These are phyloP conservation scores for Lichenothelia convexa DNA, from an alignment of 495 filamentous ascomycete species.

Conservation along the genomic window DNA sequence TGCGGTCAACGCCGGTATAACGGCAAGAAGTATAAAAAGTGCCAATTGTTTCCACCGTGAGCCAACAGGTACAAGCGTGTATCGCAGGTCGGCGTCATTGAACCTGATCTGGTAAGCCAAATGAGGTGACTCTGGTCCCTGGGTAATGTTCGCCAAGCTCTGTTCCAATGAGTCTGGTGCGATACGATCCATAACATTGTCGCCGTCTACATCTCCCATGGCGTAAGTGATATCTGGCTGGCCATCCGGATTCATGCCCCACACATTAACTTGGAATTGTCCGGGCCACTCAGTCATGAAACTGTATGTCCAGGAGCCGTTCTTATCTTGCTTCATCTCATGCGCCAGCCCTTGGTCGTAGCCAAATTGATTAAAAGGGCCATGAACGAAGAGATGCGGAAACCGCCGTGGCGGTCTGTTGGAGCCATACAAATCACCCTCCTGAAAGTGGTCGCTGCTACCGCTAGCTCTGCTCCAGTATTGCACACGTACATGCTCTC, in stretches of 20 bases:
- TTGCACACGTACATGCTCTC: slow-evolving; percentile 46
- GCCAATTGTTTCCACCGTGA: slow-evolving; percentile 37
- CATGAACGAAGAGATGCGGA: slow-evolving; percentile 48
- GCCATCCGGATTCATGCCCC: slow-evolving; percentile 50
- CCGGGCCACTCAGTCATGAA: slow-evolving; percentile 50
- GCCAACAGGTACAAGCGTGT: slow-evolving; percentile 35
- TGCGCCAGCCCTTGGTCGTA: slow-evolving; percentile 46
- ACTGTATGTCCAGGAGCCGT: slow-evolving; percentile 40
- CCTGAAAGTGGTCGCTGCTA: slow-evolving; percentile 45
- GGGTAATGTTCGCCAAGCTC: slow-evolving; percentile 42
- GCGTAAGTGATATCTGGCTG: slow-evolving; percentile 40
- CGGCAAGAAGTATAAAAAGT: slow-evolving; percentile 36
- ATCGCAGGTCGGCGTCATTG: slow-evolving; percentile 36
- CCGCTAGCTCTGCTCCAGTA: slow-evolving; percentile 49
- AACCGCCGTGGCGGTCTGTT: slow-evolving; percentile 28
- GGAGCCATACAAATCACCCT: slow-evolving; percentile 35
- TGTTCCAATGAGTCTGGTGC: slow-evolving; percentile 39
- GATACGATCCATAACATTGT: slow-evolving; percentile 43
- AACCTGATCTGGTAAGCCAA: slow-evolving; percentile 37
- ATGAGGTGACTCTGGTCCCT: slow-evolving; percentile 32
- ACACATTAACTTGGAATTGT: slow-evolving; percentile 45
- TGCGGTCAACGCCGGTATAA: slow-evolving; percentile 35
- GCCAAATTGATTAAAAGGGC: slow-evolving; percentile 48
- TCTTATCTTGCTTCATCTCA: slow-evolving; percentile 30
- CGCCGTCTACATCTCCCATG: slow-evolving; percentile 41